Evolutionary conservation across 2,329 filamentous ascomycete genomes (phyloP).

Genomic region (Rhynchosporium graminicola): DNA sequence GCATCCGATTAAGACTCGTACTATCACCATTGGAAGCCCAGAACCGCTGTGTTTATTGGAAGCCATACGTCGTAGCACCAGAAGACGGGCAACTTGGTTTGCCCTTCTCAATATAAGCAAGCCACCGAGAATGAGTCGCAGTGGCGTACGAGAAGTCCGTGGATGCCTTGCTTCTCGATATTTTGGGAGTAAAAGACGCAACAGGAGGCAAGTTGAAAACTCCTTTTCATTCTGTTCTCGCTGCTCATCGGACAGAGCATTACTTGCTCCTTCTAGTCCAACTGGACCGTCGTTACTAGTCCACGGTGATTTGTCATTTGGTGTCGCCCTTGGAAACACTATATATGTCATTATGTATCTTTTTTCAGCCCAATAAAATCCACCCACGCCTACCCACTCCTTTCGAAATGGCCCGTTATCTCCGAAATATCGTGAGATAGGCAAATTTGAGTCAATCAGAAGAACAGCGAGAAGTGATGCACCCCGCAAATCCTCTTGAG

Average conservation of each 20-base stretch:
- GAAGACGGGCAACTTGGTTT: background rate
- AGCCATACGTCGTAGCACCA: background rate
- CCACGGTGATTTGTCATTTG: background rate
- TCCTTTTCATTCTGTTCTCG: background rate
- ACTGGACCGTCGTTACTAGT: background rate
- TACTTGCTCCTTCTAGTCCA: background rate
- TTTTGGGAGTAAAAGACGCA: background rate
- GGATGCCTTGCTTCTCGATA: background rate
- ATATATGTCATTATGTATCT: background rate
- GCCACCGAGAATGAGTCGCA: background rate
- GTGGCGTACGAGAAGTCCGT: background rate
- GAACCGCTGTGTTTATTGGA: background rate
- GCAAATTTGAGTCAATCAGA: slow-evolving; percentile 18
- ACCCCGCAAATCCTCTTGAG: slow-evolving; percentile 25
- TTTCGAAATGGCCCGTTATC: background rate
- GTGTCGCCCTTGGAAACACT: background rate
- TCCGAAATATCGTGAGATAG: slow-evolving; percentile 5
- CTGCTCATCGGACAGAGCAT: background rate
- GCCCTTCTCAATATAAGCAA: background rate
- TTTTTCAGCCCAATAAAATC: background rate
- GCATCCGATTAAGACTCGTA: background rate
- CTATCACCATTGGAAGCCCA: background rate
- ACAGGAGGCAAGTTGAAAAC: too few species aligned
- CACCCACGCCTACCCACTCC: background rate
- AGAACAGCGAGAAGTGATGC: slow-evolving; percentile 16